These are phyloP conservation scores for Kwoniella sp. DNA, from an alignment of 768 basidiomycete species.

Conservation along the genomic window DNA sequence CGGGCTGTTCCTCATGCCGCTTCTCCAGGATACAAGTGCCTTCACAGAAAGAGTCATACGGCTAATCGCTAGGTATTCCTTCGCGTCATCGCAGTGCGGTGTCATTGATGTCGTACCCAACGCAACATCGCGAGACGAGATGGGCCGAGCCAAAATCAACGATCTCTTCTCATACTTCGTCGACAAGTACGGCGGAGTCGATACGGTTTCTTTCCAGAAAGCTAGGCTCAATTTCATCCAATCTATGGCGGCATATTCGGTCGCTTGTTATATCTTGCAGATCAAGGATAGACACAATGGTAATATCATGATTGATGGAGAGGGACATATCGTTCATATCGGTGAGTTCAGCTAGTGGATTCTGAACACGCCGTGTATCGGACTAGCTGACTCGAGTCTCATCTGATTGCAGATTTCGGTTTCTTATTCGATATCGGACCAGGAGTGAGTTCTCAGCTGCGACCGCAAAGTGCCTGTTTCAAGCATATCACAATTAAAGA, in stretches of 20 bases:
- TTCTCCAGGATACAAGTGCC: not conserved
- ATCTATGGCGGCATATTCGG: conserved; percentile 98
- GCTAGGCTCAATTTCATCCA: conserved; percentile 96
- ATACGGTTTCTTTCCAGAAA: conserved; percentile 84
- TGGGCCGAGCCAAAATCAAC: conserved; percentile 98
- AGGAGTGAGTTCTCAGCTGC: conserved; percentile 69
- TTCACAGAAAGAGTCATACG: not conserved
- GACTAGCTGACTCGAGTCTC: too few species aligned
- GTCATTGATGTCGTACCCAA: conserved; percentile 99
- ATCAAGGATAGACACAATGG: conserved; percentile 99
- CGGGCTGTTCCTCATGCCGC: not conserved
- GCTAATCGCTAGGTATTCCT: not conserved
- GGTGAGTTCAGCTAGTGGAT: conserved; percentile 61
- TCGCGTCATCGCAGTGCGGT: conserved; percentile 72
- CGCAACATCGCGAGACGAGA: conserved; percentile 96
- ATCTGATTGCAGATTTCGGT: conserved; percentile 38
- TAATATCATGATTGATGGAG: conserved; percentile 99
- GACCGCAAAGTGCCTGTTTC: too few species aligned
- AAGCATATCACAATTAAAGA: too few species aligned
- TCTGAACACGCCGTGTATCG: too few species aligned
- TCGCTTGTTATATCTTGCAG: conserved; percentile 95
- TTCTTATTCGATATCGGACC: conserved; percentile 79
- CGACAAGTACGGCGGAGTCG: conserved; percentile 86
- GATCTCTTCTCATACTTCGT: conserved; percentile 93
- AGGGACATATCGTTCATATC: conserved; percentile 94